Base-by-base conservation (phyloP, 2,329 filamentous ascomycete genomes). In the Alternaria sp. region DNA sequence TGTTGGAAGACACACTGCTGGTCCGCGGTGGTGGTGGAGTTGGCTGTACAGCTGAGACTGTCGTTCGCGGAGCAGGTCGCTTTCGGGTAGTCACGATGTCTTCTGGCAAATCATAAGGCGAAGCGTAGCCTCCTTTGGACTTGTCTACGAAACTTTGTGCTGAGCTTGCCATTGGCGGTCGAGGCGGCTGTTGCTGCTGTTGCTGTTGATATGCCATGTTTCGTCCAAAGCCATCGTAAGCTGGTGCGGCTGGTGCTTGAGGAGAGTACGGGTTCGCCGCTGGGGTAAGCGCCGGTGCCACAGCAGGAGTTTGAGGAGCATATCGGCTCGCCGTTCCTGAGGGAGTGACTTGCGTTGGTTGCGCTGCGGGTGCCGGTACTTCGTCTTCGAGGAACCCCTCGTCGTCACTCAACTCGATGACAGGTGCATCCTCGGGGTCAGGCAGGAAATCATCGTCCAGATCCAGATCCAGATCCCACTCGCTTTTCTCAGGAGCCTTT, bases 101-200 rank as follows among this genome's bases (percentile, higher is more conserved):
- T 80, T 95, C 92, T 4, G 95, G 95, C 20, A 99, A 84, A 80
- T 99, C 96, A 72, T 97, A 99, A 0, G 95, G 95, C 20, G 94
- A 98, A 50, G 90, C 86, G 76, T 99, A 99, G 8, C 94, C 94
- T 57, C 92, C 92, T 79, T 97, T 98, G 3, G 92, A 83, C 78
- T 96, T 96, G 78, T 94, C 91, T 6, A 87, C 92, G 78, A 97
- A 99, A 79, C 94, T 98, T 75, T 96, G 89, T 1, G 81, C 77
- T 36, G 77, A 78, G 41, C 72, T 75, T 25, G 76, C 87, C 84
- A 79, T 88, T 89, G 60, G 65, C 66, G 69, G 85, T 69, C 63
- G 85, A 49, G 80, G 74, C 18, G 81, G 75, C 52, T 73, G 73
- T 36, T 73, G 68, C 40, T 73, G 68, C 40, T 64, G 75, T 52